phyloP scores from a whole-genome alignment of 225 moss, liverwort and hornwort genomes.

The Marchantia paleacea region DNA sequence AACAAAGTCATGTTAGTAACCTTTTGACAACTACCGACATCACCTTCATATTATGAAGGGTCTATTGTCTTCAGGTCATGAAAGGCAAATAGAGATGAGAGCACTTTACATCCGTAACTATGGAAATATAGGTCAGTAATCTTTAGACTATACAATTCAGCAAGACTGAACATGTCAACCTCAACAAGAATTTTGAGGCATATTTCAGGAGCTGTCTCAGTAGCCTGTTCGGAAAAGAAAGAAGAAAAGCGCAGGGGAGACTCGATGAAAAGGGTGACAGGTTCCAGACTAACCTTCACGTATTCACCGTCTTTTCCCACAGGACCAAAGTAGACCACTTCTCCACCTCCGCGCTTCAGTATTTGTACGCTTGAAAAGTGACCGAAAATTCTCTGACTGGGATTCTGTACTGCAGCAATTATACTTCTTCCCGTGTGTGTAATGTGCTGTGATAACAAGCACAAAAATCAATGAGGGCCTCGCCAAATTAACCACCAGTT shows the following conservation, averaged over 20 bases:
- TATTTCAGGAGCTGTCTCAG: background rate
- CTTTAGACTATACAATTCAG: no score
- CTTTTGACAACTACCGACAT: no score
- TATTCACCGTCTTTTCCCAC: slow-evolving; percentile 52
- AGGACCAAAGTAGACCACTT: slow-evolving; percentile 80
- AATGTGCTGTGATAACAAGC: slow-evolving; percentile 44
- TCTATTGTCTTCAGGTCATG: no score
- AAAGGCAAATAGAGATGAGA: no score
- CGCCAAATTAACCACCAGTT: background rate
- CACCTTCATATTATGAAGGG: no score
- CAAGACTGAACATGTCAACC: no score
- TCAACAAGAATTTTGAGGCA: no score
- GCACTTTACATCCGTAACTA: no score
- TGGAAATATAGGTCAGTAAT: no score
- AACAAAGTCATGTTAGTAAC: background rate
- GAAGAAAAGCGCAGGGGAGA: background rate
- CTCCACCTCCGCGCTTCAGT: slow-evolving; percentile 65
- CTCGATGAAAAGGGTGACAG: background rate
- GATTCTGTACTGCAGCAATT: slow-evolving; percentile 38
- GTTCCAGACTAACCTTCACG: slow-evolving; percentile 36
- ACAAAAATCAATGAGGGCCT: background rate
- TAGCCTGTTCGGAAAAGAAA: background rate
- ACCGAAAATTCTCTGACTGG: slow-evolving; percentile 53
- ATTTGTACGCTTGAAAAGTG: slow-evolving; percentile 57
- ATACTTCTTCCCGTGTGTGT: slow-evolving; percentile 68